Evolutionary conservation across 805 yeast species (phyloP).

Genomic region (Kregervanrija pseudodelftensis): DNA sequence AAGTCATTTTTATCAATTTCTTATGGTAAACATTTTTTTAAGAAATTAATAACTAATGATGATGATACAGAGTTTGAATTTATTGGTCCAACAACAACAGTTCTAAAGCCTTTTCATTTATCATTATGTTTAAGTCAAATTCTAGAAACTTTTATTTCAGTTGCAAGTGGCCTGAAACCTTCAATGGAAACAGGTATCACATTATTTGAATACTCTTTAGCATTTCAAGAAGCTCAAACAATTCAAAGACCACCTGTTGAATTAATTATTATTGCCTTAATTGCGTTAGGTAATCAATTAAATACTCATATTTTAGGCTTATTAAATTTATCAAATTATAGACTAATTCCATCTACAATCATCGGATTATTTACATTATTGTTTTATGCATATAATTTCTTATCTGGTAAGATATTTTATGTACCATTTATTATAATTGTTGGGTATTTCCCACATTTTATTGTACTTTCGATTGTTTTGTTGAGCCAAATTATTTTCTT

Average conservation of each 20-base stretch:
- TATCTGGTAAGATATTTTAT: conserved; percentile 33
- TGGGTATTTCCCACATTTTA: conserved; percentile 62
- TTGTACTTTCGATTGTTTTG: conserved; percentile 41
- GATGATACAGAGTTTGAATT: conserved; percentile 8
- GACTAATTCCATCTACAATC: conserved; percentile 57
- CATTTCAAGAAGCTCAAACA: conserved; percentile 64
- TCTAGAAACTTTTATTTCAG: conserved; percentile 57
- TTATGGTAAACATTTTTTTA: conserved; percentile 13
- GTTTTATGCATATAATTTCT: conserved; percentile 37
- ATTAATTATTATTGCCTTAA: conserved; percentile 42
- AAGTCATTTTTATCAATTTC: conserved; percentile 21
- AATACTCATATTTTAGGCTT: conserved; percentile 58
- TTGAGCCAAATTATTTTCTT: conserved; percentile 48
- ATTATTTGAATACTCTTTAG: conserved; percentile 66
- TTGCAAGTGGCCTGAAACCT: conserved; percentile 48
- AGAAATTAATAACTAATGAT: conserved; percentile 7
- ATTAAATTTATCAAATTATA: conserved; percentile 41
- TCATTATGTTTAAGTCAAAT: conserved; percentile 56
- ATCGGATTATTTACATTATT: conserved; percentile 47
- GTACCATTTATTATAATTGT: conserved; percentile 51
- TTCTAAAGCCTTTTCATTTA: conserved; percentile 52
- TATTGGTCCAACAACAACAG: conserved; percentile 39
- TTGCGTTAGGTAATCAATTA: conserved; percentile 53
- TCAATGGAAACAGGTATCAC: conserved; percentile 63
- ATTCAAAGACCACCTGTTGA: conserved; percentile 45